These are phyloP conservation scores for Magnaporthiopsis rhizophila DNA, from an alignment of 2,329 filamentous ascomycete species.

Conservation along the genomic window DNA sequence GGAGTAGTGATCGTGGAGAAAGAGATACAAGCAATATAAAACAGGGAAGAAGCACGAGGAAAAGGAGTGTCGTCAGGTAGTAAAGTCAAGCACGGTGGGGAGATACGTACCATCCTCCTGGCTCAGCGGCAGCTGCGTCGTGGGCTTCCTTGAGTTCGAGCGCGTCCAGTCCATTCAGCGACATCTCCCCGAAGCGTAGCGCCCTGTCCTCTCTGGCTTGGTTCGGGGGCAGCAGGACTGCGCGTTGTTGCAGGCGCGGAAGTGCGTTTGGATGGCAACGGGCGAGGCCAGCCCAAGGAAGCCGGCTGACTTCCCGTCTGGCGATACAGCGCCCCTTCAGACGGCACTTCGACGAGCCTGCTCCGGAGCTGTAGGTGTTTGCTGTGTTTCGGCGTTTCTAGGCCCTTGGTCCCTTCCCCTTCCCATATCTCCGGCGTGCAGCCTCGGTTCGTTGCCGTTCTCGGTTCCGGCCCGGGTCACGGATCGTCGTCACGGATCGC, in stretches of 20 bases:
- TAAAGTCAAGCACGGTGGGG: constrained; percentile 8
- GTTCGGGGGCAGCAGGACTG: not conserved
- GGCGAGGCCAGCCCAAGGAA: not conserved
- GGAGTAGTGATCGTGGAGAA: not conserved
- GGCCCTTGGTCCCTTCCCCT: not conserved
- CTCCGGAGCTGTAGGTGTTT: not conserved
- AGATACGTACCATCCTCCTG: constrained; percentile 80
- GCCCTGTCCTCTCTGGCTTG: not conserved
- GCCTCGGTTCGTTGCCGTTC: not conserved
- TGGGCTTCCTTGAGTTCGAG: constrained; percentile 75
- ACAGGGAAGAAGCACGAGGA: not conserved
- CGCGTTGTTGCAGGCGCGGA: not conserved
- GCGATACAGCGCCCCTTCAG: not conserved
- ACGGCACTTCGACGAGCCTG: not conserved
- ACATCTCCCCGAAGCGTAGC: constrained; percentile 51
- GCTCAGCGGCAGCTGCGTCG: constrained; percentile 68
- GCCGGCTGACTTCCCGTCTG: not conserved
- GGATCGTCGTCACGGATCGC: not conserved
- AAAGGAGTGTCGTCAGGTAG: constrained; percentile 5
- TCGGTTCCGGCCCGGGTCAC: not conserved
- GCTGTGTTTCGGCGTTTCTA: not conserved
- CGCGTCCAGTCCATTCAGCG: constrained; percentile 89
- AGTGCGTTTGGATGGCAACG: not conserved
- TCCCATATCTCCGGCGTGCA: not conserved
- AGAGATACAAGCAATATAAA: not conserved